A percentile compares a stretch with the other conserved stretches of the same genome.
phyloP scores from a whole-genome alignment of 2,329 filamentous ascomycete genomes.

The Hyphodiscus sp. region DNA sequence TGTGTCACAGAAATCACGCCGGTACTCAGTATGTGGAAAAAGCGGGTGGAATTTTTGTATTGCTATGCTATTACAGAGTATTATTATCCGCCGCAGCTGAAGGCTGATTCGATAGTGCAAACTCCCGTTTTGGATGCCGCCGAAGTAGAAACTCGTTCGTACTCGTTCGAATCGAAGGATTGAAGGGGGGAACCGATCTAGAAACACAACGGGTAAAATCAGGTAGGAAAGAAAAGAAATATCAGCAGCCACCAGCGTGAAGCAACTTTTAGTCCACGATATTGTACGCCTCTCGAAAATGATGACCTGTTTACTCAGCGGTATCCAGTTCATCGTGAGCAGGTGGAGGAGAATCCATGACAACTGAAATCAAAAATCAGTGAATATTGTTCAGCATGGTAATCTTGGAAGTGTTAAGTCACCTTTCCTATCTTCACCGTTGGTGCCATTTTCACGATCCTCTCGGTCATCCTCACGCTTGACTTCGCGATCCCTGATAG shows the following conservation, averaged over 20 bases:
- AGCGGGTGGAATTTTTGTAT: slow-evolving; percentile 1
- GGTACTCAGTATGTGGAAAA: background rate
- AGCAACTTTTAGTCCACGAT: slow-evolving; percentile 23
- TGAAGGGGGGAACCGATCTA: slow-evolving; percentile 24
- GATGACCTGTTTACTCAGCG: slow-evolving; percentile 56
- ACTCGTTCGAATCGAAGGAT: slow-evolving; percentile 4
- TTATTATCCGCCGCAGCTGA: slow-evolving; percentile 7
- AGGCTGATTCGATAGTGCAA: background rate
- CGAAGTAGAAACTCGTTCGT: background rate
- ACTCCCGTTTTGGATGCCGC: background rate
- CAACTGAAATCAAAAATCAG: slow-evolving; percentile 32
- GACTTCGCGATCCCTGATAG: slow-evolving; percentile 36
- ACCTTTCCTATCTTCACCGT: slow-evolving; percentile 91
- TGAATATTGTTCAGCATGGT: slow-evolving; percentile 18
- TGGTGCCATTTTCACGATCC: slow-evolving; percentile 69
- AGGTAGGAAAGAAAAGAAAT: slow-evolving; percentile 24
- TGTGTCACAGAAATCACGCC: too few species aligned
- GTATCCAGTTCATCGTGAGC: slow-evolving; percentile 94
- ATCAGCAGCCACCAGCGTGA: slow-evolving; percentile 21
- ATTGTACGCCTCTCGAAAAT: slow-evolving; percentile 13
- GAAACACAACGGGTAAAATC: slow-evolving; percentile 28
- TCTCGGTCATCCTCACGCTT: slow-evolving; percentile 59
- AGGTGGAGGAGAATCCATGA: slow-evolving; percentile 71
- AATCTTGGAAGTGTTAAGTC: slow-evolving; percentile 26
- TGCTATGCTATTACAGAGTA: slow-evolving; percentile 12